Percentiles rank a stretch among this genome's conserved stretches.
phyloP scores from a whole-genome alignment of 345 rosid species.

The Pelargonium nanum region DNA sequence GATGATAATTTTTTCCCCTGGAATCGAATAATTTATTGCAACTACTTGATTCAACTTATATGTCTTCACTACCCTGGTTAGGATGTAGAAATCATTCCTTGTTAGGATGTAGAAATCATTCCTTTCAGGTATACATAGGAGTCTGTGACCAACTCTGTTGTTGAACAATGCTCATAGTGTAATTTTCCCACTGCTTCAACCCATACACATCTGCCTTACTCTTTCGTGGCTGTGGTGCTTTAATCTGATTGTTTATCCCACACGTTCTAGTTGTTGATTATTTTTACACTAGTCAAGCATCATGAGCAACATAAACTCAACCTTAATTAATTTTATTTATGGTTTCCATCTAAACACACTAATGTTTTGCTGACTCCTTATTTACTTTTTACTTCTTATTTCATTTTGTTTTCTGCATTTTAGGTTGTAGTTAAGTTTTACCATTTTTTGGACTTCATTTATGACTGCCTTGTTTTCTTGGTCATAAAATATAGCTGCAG shows the following conservation, averaged over 20 bases:
- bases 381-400: no score
- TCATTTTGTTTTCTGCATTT: neutral
- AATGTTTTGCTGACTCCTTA: neutral
- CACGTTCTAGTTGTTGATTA: neutral
- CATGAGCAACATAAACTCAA: neutral
- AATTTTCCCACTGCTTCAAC: neutral
- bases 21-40: no score
- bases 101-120: no score
- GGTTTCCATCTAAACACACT: neutral
- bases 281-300: neutral
- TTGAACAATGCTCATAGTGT: neutral
- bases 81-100: neutral
- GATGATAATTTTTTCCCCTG: neutral
- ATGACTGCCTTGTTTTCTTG: neutral
- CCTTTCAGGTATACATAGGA: no score
- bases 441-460: neutral
- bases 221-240: neutral
- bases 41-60: neutral
- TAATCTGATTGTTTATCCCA: neutral
- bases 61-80: neutral
- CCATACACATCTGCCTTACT: neutral
- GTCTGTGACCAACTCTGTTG: no score
- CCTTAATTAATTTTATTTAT: no score
- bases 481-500: no score
- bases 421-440: neutral